Conservation (phyloP, 1,284 basidiomycete genomes). For the Melampsora larici-populina region DNA sequence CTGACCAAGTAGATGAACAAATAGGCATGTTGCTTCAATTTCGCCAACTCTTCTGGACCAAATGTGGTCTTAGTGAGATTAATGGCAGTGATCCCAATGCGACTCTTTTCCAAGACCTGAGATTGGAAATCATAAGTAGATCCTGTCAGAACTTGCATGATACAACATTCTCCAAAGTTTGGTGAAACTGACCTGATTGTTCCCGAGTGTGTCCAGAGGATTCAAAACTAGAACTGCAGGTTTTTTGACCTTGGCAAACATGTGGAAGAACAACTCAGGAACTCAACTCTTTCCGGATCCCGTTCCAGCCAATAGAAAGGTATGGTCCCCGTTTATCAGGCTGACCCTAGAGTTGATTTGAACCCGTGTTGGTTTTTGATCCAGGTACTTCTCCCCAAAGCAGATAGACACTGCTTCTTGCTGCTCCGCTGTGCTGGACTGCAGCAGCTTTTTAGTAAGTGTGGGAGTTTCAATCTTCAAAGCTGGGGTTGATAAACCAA, state of each 20-base stretch:
- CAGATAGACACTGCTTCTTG: no score
- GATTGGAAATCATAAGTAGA: neutral
- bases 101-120: constrained; percentile 3
- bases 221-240: constrained; percentile 3
- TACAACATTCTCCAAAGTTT: neutral
- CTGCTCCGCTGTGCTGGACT: no score
- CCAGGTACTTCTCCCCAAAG: no score
- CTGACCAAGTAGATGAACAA: neutral
- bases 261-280: no score
- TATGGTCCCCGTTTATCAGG: neutral
- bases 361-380: no score
- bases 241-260: neutral
- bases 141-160: neutral
- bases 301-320: neutral
- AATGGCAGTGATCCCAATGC: neutral
- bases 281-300: no score
- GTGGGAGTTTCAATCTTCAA: no score
- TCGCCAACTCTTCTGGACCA: neutral
- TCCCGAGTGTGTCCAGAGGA: constrained; percentile 4
- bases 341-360: neutral
- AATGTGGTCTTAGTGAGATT: constrained; percentile 7
- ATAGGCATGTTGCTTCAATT: neutral
- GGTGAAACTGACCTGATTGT: constrained; percentile 18
- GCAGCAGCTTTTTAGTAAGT: no score
- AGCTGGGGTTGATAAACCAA: no score